Evolutionary conservation across 495 filamentous ascomycete species (phyloP), one percentile per base, ranked within the genome.

Genomic region (Physcia stellaris): DNA sequence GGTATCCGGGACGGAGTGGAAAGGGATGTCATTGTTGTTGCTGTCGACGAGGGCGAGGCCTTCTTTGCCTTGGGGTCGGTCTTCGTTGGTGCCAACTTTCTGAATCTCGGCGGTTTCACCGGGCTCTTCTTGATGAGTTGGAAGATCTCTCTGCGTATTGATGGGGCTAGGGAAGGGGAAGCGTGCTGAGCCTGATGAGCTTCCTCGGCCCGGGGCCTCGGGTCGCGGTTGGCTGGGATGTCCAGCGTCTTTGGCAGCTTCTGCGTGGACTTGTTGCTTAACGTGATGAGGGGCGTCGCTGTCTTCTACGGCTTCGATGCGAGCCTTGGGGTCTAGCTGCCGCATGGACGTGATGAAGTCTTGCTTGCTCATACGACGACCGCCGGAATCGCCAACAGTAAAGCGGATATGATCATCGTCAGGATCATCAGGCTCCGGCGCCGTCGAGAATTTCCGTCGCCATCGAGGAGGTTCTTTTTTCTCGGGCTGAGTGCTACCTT

Each of bases 271-370:
- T 16, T 67, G 67, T 43, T 71, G 63, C 43, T 71, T 73, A 4
- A 77, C 74, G 18, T 70, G 54, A 26, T 68, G 64, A 0, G 78
- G 75, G 0, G 72, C 75, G 47, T 76, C 70, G 33, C 70, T 79
- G 30, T 80, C 58, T 37, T 86, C 73, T 1, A 90, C 70, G 2
- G 81, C 59, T 43, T 84, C 74, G 17, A 67, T 70, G 12, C 87
- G 74, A 13, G 75, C 73, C 48, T 75, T 79, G 22, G 83, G 78
- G 53, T 93, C 85, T 41, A 95, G 64, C 20, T 75, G 66, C 52
- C 79, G 75, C 45, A 99, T 78, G 50, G 90, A 76, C 34, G 75
- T 62, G 45, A 96, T 80, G 59, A 99, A 96, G 50, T 95, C 84
- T 5, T 80, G 75, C 57, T 94, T 94, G 53, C 72, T 90, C 80